Conservation (phyloP, 2,329 filamentous ascomycete species). For the Fusarium algeriense region DNA sequence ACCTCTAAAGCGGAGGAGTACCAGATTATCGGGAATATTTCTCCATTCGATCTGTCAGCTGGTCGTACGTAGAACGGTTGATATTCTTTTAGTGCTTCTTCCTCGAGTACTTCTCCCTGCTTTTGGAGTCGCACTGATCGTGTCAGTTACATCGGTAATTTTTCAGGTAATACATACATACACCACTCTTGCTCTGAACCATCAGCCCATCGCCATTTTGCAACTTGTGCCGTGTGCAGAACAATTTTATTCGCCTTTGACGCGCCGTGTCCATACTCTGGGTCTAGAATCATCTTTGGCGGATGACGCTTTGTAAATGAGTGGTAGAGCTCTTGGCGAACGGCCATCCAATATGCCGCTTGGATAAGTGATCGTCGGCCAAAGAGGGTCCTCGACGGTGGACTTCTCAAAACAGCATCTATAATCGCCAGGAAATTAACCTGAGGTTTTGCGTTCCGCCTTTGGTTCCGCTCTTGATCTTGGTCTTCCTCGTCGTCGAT, state of each 20-base stretch:
- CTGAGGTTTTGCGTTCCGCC: slow-evolving; percentile 35
- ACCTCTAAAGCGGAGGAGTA: slow-evolving; percentile 56
- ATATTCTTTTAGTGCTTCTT: slow-evolving; percentile 49
- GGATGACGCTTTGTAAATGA: slow-evolving; percentile 55
- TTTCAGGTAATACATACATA: slow-evolving; percentile 9
- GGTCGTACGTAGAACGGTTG: slow-evolving; percentile 52
- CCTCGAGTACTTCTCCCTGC: slow-evolving; percentile 54
- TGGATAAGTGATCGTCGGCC: slow-evolving; percentile 53
- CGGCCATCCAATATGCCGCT: slow-evolving; percentile 58
- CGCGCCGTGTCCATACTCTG: slow-evolving; percentile 51
- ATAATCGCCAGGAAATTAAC: slow-evolving; percentile 58
- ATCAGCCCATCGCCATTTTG: slow-evolving; percentile 57
- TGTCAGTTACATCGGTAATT: background rate
- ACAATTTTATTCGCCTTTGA: slow-evolving; percentile 56
- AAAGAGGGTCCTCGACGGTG: slow-evolving; percentile 54
- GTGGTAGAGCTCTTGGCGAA: slow-evolving; percentile 57
- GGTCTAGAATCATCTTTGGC: slow-evolving; percentile 53
- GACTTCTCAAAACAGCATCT: slow-evolving; percentile 55
- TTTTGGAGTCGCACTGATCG: slow-evolving; percentile 51
- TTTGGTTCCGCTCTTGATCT: slow-evolving; percentile 12
- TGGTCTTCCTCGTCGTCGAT: slow-evolving; percentile 56
- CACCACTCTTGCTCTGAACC: slow-evolving; percentile 54
- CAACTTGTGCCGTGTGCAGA: slow-evolving; percentile 57
- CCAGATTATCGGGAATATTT: slow-evolving; percentile 57
- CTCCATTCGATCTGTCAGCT: slow-evolving; percentile 53